Evolutionary conservation across 352 stramenopile genomes (phyloP).

Genomic region (Pythium dissotocum): DNA sequence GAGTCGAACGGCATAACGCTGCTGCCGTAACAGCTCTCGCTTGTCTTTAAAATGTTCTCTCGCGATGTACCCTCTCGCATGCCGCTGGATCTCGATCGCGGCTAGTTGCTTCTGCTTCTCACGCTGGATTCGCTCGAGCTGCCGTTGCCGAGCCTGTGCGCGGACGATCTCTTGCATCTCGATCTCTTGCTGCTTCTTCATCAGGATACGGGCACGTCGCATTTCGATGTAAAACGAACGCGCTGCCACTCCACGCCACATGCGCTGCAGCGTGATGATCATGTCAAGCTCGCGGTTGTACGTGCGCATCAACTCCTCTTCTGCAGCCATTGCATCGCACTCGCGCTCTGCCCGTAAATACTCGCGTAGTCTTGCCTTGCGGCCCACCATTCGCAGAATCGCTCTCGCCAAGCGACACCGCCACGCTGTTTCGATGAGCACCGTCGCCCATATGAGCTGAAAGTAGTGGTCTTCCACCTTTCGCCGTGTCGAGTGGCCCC

Average conservation of each 20-base stretch:
- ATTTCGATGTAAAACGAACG: conserved; percentile 65
- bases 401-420: conserved; percentile 51
- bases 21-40: conserved; percentile 48
- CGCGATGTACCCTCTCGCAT: conserved; percentile 57
- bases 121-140: conserved; percentile 50
- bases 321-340: conserved; percentile 49
- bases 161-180: conserved; percentile 70
- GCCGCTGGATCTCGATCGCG: conserved; percentile 70
- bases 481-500: conserved; percentile 43
- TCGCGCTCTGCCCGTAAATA: conserved; percentile 71
- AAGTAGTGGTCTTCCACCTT: conserved; percentile 63
- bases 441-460: conserved; percentile 54
- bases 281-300: conserved; percentile 57
- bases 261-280: conserved; percentile 66
- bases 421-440: conserved; percentile 77
- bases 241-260: conserved; percentile 70
- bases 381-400: conserved; percentile 49
- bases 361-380: conserved; percentile 62
- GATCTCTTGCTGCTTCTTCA: conserved; percentile 65
- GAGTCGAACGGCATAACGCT: conserved; percentile 49
- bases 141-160: conserved; percentile 44
- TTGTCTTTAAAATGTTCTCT: conserved; percentile 59
- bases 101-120: conserved; percentile 48
- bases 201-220: conserved; percentile 50
- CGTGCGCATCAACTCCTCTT: conserved; percentile 42